Evolutionary conservation across 192 early-diverging fungal genomes (phyloP), one percentile per base, ranked within the genome.

Genomic region (Thoreauomyces humboldtii): DNA sequence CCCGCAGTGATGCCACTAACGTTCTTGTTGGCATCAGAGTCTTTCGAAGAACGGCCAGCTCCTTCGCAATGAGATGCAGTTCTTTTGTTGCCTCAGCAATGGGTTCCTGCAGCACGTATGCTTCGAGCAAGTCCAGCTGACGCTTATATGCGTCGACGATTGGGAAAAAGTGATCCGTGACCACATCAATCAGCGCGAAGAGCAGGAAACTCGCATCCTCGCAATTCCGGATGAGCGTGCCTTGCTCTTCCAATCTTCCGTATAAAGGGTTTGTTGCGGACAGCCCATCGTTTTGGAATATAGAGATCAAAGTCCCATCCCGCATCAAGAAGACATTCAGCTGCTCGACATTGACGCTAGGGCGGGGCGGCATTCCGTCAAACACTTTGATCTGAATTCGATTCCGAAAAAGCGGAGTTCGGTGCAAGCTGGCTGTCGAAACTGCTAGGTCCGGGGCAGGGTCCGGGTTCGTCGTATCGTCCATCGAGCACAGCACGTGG

Each of bases 1-100:
- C 63, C 24, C 34, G 21, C 9, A 69, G 46, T 14, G 71, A n/a
- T 17, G n/a, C 29, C 6, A 73, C 35, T n/a, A 73, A 15, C 7
- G 15, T 43, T 24, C 36, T 19, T n/a, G 51, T 59, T 1, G 72
- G 72, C 41, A 41, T 33, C 11, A 73, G n/a, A 15, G 38, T 27
- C 14, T 33, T 27, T 15, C 56, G 58, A 2, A 73, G 46, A 29
- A 45, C 9, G 27, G 22, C 24, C 6, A 73, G 36, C 57, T 73
- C 72, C 42, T 73, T 71, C 31, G 52, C 53, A 4, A 73, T 73
- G 21, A 73, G 17, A 27, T 73, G 64, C 51, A 73, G 65, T 29
- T 63, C 60, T 46, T 70, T 15, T 7, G 69, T 70, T 1, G 29
- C 37, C 37, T 55, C 65, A 15, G 69, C 65, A 7, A 36, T 69